These are phyloP conservation scores for Beauveria sp. DNA, from an alignment of 2,329 filamentous ascomycete genomes.

Conservation along the genomic window DNA sequence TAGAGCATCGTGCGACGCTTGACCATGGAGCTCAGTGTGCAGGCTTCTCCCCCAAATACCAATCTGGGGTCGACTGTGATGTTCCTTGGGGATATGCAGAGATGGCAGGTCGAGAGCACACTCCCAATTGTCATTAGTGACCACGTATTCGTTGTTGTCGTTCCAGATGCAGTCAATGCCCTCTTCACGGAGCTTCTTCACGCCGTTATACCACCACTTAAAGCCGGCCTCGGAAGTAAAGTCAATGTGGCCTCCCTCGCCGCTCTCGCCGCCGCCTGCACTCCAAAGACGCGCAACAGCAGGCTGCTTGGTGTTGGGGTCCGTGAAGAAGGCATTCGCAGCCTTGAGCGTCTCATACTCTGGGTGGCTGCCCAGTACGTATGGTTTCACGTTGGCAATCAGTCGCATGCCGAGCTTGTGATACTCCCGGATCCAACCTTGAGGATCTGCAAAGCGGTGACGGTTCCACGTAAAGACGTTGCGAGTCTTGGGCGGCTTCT, in stretches of 20 bases:
- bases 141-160: slow-evolving; percentile 69
- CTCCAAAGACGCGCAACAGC: slow-evolving; percentile 62
- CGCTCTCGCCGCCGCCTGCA: slow-evolving; percentile 62
- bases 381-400: slow-evolving; percentile 67
- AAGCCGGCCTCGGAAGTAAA: slow-evolving; percentile 62
- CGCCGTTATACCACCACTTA: slow-evolving; percentile 65
- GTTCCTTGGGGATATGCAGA: slow-evolving; percentile 27
- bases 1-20: slow-evolving; percentile 61
- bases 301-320: slow-evolving; percentile 42
- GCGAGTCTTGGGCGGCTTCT: slow-evolving; percentile 58
- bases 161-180: slow-evolving; percentile 74
- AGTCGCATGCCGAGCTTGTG: slow-evolving; percentile 58
- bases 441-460: slow-evolving; percentile 61
- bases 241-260: slow-evolving; percentile 63
- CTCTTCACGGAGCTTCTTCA: slow-evolving; percentile 50
- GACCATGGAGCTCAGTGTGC: slow-evolving; percentile 64
- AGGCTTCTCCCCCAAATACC: slow-evolving; percentile 63
- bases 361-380: slow-evolving; percentile 59
- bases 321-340: slow-evolving; percentile 54
- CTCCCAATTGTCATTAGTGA: slow-evolving; percentile 58
- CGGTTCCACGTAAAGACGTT: slow-evolving; percentile 68
- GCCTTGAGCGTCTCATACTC: slow-evolving; percentile 55
- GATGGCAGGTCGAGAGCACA: slow-evolving; percentile 43
- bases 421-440: slow-evolving; percentile 53
- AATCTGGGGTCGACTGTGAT: slow-evolving; percentile 38